Evolutionary conservation across 345 rosid genomes (phyloP), one percentile per base, ranked within the genome.

Genomic region (Pseudoturritis turrita): DNA sequence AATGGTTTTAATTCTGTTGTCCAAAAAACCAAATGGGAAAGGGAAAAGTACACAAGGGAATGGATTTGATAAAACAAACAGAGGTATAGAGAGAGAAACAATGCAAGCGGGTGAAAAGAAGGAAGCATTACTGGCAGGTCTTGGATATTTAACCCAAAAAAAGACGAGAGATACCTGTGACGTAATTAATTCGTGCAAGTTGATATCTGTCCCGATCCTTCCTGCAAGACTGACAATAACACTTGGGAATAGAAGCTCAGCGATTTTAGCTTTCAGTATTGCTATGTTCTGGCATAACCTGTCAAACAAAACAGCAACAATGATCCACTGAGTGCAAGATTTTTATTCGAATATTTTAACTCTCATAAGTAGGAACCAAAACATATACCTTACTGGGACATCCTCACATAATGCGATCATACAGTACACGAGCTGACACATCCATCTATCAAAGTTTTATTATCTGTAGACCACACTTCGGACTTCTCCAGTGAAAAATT

Each of bases 261-360:
- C 88, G 47, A 84, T 89, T 83, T 94, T 96, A 51, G 95, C 83
- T 80, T 94, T 94, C 73, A 86, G 74, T 77, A 85, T 60, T 68
- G 85, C 90, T 68, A 94, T 82, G 75, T 88, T 90, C 81, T 89
- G 98, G 72, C 91, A 94, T 78, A 94, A 82, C 83, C 98, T 94
- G 85, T 49, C 73, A 77, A 49, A 46, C 29, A 53, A 72, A 72
- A 68, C 40, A 47, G 68, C 33, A 68, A 56, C 51, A 63, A 67
- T 21, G 68, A 63, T 50, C 67, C 35, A 37, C 41, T 18, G n/a
- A 23, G 59, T 17, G 15, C 21, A 29, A 44, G 10, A 50, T n/a
- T 40, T 73, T 49, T 21, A 59, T 26, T 47, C 57, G 22, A 47
- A 41, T 36, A 21, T 4, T 17, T 7, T 39, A 75, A 56, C 25